Conservation (phyloP, 2,329 filamentous ascomycete genomes). For the Trichoderma breve region DNA sequence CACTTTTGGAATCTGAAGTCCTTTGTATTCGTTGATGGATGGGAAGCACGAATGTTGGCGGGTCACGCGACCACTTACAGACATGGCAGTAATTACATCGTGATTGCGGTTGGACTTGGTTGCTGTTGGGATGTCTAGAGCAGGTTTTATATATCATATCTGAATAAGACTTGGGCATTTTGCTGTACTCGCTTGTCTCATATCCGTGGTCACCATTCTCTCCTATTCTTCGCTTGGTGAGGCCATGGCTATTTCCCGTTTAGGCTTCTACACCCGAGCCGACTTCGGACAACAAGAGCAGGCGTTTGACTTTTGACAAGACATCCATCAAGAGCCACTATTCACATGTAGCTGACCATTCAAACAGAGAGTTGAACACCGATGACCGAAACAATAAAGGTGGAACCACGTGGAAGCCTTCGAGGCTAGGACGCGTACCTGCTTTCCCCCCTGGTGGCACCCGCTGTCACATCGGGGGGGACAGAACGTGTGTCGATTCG, state of each 20-base stretch:
- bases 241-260: neutral
- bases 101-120: neutral
- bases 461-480: constrained; percentile 2
- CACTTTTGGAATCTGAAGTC: neutral
- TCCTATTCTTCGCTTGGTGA: neutral
- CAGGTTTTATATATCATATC: neutral
- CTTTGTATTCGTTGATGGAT: neutral
- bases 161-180: neutral
- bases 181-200: neutral
- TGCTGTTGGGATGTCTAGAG: neutral
- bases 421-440: constrained; percentile 5
- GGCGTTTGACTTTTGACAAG: constrained; percentile 12
- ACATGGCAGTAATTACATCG: neutral
- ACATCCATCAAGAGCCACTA: constrained; percentile 9
- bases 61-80: neutral
- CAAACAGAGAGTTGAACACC: neutral
- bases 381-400: neutral
- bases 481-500: neutral
- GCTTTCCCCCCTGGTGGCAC: constrained; percentile 1
- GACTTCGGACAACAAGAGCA: neutral
- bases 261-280: neutral
- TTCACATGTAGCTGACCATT: neutral
- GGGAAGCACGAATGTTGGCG: neutral
- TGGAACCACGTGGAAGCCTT: constrained; percentile 11
- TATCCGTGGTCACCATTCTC: neutral